phyloP scores from a whole-genome alignment of 495 filamentous ascomycete genomes.

The Cercophora sp. region DNA sequence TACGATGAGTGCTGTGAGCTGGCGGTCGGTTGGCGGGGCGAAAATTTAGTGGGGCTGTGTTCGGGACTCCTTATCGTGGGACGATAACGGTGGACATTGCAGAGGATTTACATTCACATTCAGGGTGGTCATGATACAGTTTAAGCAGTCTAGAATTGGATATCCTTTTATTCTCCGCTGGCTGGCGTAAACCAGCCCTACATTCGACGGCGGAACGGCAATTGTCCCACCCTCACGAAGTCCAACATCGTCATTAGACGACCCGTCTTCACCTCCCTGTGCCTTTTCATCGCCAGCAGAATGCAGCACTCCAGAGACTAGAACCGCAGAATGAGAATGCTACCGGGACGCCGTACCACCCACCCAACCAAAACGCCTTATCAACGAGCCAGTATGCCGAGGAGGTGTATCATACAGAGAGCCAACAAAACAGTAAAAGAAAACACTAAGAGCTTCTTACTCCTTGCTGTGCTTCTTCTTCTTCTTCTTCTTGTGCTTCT shows the following conservation, averaged over 20 bases:
- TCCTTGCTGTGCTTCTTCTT: constrained; percentile 43
- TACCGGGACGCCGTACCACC: constrained; percentile 25
- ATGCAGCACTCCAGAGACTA: constrained; percentile 18
- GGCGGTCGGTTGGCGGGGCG: neutral
- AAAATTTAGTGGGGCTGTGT: constrained; percentile 25
- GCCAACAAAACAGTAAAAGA: constrained; percentile 17
- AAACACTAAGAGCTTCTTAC: constrained; percentile 14
- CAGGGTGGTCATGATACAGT: neutral
- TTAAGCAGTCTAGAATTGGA: neutral
- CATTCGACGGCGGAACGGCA: too few relatives aligned
- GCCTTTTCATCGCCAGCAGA: constrained; percentile 20
- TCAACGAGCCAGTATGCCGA: constrained; percentile 25
- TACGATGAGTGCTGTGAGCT: too few relatives aligned
- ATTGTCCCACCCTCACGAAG: too few relatives aligned
- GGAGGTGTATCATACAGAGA: constrained; percentile 38
- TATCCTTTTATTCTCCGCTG: neutral
- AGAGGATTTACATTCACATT: neutral
- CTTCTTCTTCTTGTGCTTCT: constrained; percentile 44
- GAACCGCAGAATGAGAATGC: constrained; percentile 19
- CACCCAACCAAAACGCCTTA: constrained; percentile 32
- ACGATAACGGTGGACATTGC: neutral
- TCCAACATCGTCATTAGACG: too few relatives aligned
- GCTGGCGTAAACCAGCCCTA: too few relatives aligned
- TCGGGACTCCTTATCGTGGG: neutral
- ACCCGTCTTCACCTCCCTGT: constrained; percentile 1